Percentiles rank a stretch among this genome's conserved stretches.
These are phyloP conservation scores for Nyctanthes arbortristis DNA, from an alignment of 257 asterid genomes.

Conservation along the genomic window DNA sequence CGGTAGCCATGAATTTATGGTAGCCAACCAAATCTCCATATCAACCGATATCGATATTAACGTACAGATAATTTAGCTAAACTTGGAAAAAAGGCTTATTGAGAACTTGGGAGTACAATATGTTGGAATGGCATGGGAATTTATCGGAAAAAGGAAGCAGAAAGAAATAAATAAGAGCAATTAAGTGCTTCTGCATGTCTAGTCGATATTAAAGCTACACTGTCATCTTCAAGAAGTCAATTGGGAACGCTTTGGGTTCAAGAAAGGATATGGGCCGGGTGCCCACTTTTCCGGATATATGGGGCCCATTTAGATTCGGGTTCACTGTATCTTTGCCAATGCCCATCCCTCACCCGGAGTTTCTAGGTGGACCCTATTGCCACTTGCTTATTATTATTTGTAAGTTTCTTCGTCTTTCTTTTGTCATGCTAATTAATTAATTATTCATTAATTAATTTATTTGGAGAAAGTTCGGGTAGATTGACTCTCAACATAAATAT, in stretches of 20 bases:
- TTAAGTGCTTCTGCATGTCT: slow-evolving; percentile 21
- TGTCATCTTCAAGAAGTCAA: background rate
- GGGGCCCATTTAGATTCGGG: slow-evolving; percentile 1
- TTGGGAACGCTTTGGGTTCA: background rate
- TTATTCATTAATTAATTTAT: no score
- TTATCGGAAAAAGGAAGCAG: slow-evolving; percentile 23
- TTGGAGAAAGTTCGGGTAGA: background rate
- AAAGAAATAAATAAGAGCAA: slow-evolving; percentile 35
- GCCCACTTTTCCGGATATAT: background rate
- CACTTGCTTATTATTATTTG: no score
- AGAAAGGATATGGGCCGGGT: background rate
- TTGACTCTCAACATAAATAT: no score
- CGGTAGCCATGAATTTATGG: slow-evolving; percentile 32
- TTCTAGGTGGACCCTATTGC: no score
- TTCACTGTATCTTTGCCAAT: background rate
- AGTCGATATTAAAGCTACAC: background rate
- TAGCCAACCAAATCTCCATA: slow-evolving; percentile 37
- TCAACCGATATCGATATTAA: slow-evolving; percentile 20
- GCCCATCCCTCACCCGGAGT: background rate
- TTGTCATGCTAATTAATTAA: background rate
- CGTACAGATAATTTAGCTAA: background rate
- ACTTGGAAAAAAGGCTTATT: background rate
- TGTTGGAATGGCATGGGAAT: slow-evolving; percentile 19
- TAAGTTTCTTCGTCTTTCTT: no score
- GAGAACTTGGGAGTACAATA: background rate